These are phyloP conservation scores for Zasmidium angulare DNA, from an alignment of 2,329 filamentous ascomycete species.

Conservation along the genomic window DNA sequence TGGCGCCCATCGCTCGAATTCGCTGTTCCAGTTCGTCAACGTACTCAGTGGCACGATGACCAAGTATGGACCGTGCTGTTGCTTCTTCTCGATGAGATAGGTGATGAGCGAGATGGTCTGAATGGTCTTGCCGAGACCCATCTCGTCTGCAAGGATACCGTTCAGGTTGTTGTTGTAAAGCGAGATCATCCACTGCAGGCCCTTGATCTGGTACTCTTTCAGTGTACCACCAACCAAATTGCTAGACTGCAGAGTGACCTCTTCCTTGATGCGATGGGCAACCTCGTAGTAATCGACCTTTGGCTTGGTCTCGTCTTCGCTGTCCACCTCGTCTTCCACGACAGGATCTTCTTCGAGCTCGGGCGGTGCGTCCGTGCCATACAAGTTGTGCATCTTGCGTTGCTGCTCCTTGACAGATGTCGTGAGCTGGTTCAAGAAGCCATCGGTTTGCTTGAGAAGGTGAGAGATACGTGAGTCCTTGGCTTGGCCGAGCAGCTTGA, in stretches of 20 bases:
- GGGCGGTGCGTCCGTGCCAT: constrained; percentile 62
- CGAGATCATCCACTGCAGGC: constrained; percentile 99
- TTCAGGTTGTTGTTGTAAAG: constrained; percentile 99
- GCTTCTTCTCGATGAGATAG: constrained; percentile 94
- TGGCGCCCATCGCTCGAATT: constrained; percentile 99
- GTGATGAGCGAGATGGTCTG: constrained; percentile 98
- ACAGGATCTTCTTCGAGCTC: constrained; percentile 63
- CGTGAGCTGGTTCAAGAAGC: constrained; percentile 93
- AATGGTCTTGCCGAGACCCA: constrained; percentile 99
- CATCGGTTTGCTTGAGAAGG: constrained; percentile 92
- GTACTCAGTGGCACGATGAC: constrained; percentile 97
- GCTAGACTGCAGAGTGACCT: constrained; percentile 75
- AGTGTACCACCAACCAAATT: constrained; percentile 89
- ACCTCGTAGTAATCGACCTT: constrained; percentile 99
- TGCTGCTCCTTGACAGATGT: constrained; percentile 94
- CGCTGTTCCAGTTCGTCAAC: constrained; percentile 96
- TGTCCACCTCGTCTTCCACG: constrained; percentile 67
- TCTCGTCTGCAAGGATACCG: constrained; percentile 96
- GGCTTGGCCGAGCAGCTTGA: constrained; percentile 95
- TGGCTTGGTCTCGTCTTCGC: constrained; percentile 63
- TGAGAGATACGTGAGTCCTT: constrained; percentile 99
- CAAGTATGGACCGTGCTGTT: constrained; percentile 85
- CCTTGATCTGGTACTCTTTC: constrained; percentile 98
- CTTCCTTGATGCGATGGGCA: constrained; percentile 92
- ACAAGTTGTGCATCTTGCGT: constrained; percentile 74